Evolutionary conservation across 371 early-diverging fungal genomes (phyloP), one percentile per base, ranked within the genome.

Genomic region (Smittium mucronatum): DNA sequence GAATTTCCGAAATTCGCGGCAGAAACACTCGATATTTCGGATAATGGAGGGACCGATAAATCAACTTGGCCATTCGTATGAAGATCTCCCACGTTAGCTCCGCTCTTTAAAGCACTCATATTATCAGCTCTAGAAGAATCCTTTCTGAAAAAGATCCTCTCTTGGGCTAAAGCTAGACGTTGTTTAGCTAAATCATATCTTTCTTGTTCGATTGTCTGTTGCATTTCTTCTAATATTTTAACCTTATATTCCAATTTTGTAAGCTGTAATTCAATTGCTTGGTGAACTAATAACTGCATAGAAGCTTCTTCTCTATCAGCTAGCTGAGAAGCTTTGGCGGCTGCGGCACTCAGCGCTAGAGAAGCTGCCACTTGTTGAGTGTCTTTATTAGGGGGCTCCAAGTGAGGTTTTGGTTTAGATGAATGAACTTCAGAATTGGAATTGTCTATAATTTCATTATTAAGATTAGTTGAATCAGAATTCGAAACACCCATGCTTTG

Each of bases 241-340:
- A 98, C 86, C 77, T 96, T 96, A 58, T 92, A 76, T 69, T 94
- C 91, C 71, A 96, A 73, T 77, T 94, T 94, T 75, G 86, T 85
- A 69, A 90, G 72, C 75, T 98, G 92, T 25, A 87, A 77, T 67
- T 94, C 92, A 21, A 95, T 85, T 0, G 92, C 86, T n/a, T 85
- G 82, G 60, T 87, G 84, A 16, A 92, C 89, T 71, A 93, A 73
- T 33, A 85, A 81, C 68, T 87, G 86, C 61, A 92, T 87, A 75
- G 94, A 94, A 2, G 84, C 80, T 69, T 92, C 93, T 72, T 92
- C 92, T 67, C 87, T 81, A 11, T 75, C 70, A 0, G 83, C 82
- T 5, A 87, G 73, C 2, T 60, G 67, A 8, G 79, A 61, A 11
- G 87, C 83, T 74, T 87, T 87, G 25, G 76, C 81, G 0, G 85